These are phyloP conservation scores for Pyrenula massariospora DNA, from an alignment of 495 filamentous ascomycete species.

Conservation along the genomic window DNA sequence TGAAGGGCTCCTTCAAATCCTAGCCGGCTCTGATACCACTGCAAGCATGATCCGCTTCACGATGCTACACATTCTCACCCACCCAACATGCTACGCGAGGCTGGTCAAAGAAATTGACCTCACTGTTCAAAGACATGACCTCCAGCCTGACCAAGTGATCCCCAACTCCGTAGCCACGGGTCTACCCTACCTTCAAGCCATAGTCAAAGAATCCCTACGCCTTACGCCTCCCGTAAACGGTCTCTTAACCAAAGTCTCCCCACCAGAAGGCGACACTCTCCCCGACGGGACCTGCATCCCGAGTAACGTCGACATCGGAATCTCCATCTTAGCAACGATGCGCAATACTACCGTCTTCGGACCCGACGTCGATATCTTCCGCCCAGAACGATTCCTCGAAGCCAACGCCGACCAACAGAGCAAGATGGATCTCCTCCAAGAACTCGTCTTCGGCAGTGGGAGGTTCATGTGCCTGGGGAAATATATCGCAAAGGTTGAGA, in stretches of 20 bases:
- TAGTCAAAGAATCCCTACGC: constrained; percentile 20
- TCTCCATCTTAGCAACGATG: constrained; percentile 28
- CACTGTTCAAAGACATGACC: constrained; percentile 5
- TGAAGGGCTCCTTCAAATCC: neutral
- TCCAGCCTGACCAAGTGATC: constrained; percentile 5
- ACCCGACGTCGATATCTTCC: constrained; percentile 63
- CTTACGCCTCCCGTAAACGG: constrained; percentile 9
- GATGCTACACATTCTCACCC: neutral
- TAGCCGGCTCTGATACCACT: neutral
- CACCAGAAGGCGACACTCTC: constrained; percentile 3
- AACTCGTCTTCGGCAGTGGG: neutral
- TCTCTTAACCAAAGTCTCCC: constrained; percentile 9
- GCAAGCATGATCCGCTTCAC: neutral
- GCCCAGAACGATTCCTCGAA: constrained; percentile 67
- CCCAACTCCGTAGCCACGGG: constrained; percentile 18
- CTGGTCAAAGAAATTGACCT: constrained; percentile 40
- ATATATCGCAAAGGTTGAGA: neutral
- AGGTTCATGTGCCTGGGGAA: neutral
- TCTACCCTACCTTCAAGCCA: constrained; percentile 29
- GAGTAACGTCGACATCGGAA: constrained; percentile 10
- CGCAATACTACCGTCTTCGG: constrained; percentile 72
- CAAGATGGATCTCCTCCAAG: constrained; percentile 4
- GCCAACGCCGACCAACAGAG: constrained; percentile 17
- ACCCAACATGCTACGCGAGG: constrained; percentile 27
- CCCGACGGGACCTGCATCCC: constrained; percentile 11